Base-by-base conservation (phyloP, 805 yeast genomes). In the Saccharomycopsis lassenensis region DNA sequence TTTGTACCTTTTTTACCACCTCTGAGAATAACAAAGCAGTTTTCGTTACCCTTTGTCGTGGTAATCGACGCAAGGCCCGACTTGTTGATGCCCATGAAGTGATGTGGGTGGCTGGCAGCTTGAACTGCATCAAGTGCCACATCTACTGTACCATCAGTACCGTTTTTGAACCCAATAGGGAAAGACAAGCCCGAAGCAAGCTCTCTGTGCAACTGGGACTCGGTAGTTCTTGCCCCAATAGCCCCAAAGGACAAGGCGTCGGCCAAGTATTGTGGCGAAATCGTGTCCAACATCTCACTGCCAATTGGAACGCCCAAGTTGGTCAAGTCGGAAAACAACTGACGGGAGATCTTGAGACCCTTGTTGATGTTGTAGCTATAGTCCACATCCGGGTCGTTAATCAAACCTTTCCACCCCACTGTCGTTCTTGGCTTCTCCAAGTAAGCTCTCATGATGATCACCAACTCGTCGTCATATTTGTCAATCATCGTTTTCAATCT, bases 361-460 rank as follows among this genome's bases (percentile, higher is more conserved):
- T 89, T 87, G 68, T 89, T 89, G 58, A 89, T 89, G 51, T 86
- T 75, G 75, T 83, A 89, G 35, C 94, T 69, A 43, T 84, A 84
- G 58, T 89, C 94, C 50, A 89, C 79, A 52, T 91, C 95, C 22
- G 98, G 98, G 59, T 89, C 98, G 57, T 89, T 89, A 52, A 89
- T 91, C 48, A 89, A 69, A 49, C 98, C 98, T 63, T 89, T 89
- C 98, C 98, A 89, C 42, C 98, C 98, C 31, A 91, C 97, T 20
- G 97, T 89, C 35, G 98, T 89, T 63, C 98, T 77, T 50, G 98
- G 98, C 62, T 89, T 89, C 59, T 89, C 98, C 52, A 91, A 69
- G 65, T 91, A 91, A 3, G 97, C 97, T 63, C 98, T 77, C 98
- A 91, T 91, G 44, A 91, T 78, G 41, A 91, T 77, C 39, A 77